Evolutionary conservation across 139 green algal species (phyloP), one percentile per base, ranked within the genome.

Genomic region (Pycnococcus provasolii): DNA sequence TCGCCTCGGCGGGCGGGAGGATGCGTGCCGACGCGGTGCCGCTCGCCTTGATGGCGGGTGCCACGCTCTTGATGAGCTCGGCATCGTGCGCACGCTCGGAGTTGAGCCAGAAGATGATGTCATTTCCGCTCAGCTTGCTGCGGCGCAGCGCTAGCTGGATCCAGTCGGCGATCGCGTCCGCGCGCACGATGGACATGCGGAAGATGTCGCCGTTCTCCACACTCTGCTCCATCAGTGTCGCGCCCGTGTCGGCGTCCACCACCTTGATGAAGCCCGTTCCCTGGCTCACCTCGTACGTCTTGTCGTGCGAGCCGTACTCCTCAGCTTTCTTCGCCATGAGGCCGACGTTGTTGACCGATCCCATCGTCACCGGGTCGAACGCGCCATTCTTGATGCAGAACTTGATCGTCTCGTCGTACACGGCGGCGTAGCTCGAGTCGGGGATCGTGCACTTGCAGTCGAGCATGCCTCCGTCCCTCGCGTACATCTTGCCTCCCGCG

Each of bases 231-330:
- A 73, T 61, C n/a, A 67, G 37, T 1, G 52, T n/a, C 15, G 53
- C 42, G 51, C 42, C 67, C 47, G 2, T 43, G 52, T 53, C 45
- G 58, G 2, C 59, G 37, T 58, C 45, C 44, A 60, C 42, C 13
- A 66, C 57, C 42, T 50, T 47, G 4, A 67, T 44, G 42, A 53
- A 42, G 60, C 60, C 60, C 39, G 41, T 26, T 8, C 9, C 39
- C 42, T 57, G 4, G 3, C 2, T 3, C 9, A 73, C 67, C 47
- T 67, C 7, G 59, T 68, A 73, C 37, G 67, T 73, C 67, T 73
- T 73, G 58, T 73, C 67, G 58, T 73, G 67, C 37, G 44, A 62
- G 60, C 67, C 67, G 67, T 73, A 73, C 67, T 73, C 67, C 67
- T 73, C 58, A 3, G 67, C 67, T 58, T 73, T 73, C 47, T 67